A percentile compares a stretch with the other conserved stretches of the same genome.
These are phyloP conservation scores for Cicer cuneatum DNA, from an alignment of 306 rosid genomes.

Conservation along the genomic window DNA sequence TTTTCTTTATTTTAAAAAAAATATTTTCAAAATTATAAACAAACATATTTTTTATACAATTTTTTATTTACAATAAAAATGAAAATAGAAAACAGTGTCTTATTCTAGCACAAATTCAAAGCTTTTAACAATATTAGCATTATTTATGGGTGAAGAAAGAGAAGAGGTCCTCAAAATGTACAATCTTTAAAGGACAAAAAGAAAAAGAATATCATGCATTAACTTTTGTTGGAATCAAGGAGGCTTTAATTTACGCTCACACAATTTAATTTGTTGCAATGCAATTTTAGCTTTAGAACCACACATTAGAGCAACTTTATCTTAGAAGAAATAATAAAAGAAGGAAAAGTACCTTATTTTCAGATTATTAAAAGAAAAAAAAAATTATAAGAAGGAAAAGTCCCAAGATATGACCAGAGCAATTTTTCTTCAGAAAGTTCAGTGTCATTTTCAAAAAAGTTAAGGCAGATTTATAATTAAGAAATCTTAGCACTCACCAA, in stretches of 20 bases:
- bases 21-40: too few relatives aligned
- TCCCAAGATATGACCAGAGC: slow-evolving; percentile 1
- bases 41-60: too few relatives aligned
- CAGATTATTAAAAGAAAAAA: too few relatives aligned
- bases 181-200: background rate
- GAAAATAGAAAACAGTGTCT: too few relatives aligned
- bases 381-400: background rate
- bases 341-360: too few relatives aligned
- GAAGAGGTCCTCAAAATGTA: slow-evolving; percentile 14
- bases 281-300: slow-evolving; percentile 35
- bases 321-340: slow-evolving; percentile 19
- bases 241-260: slow-evolving; percentile 19
- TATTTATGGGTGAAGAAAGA: slow-evolving; percentile 8
- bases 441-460: slow-evolving; percentile 30
- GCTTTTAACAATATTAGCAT: slow-evolving; percentile 2
- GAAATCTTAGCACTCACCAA: slow-evolving; percentile 37
- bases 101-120: background rate
- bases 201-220: slow-evolving; percentile 21
- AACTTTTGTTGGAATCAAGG: slow-evolving; percentile 28
- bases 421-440: slow-evolving; percentile 23
- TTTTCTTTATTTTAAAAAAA: too few relatives aligned
- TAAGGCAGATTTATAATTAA: slow-evolving; percentile 27
- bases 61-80: too few relatives aligned
- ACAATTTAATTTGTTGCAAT: slow-evolving; percentile 26
- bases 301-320: slow-evolving; percentile 38